Conservation (phyloP, 805 yeast genomes). For the Candida berthetii region DNA sequence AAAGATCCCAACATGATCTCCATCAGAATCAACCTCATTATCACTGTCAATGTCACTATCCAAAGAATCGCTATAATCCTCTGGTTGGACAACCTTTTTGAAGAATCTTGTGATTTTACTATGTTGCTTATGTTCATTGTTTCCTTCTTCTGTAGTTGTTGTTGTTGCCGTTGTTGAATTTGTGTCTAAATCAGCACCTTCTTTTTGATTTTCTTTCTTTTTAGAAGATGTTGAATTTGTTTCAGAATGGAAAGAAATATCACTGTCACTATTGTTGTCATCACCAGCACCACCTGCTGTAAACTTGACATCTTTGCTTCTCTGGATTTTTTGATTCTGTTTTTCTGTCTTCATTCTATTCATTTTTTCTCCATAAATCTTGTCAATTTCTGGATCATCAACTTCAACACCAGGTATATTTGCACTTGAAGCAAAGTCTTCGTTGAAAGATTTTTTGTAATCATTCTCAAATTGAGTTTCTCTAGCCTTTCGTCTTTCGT, state of each 20-base stretch:
- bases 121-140: constrained; percentile 6
- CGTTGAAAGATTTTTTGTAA: not conserved
- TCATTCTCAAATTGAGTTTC: constrained; percentile 8
- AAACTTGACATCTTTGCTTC: not conserved
- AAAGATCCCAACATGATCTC: constrained; percentile 18
- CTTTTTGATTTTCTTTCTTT: not conserved
- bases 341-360: constrained; percentile 8
- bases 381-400: constrained; percentile 5
- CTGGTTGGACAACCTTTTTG: constrained; percentile 11
- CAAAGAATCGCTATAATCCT: constrained; percentile 1
- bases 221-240: not conserved
- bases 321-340: not conserved
- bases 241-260: constrained; percentile 16
- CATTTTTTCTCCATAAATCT: constrained; percentile 12
- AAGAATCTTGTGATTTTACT: constrained; percentile 12
- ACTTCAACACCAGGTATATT: not conserved
- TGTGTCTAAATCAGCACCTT: not conserved
- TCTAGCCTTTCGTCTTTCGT: constrained; percentile 14
- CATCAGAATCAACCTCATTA: constrained; percentile 10
- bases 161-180: not conserved
- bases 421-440: constrained; percentile 4
- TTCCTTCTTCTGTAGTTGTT: not conserved
- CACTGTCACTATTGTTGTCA: constrained; percentile 9
- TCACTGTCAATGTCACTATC: constrained; percentile 1
- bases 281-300: too few relatives aligned